Evolutionary conservation across 306 rosid genomes (phyloP).

Genomic region (Pachyrhizus erosus): DNA sequence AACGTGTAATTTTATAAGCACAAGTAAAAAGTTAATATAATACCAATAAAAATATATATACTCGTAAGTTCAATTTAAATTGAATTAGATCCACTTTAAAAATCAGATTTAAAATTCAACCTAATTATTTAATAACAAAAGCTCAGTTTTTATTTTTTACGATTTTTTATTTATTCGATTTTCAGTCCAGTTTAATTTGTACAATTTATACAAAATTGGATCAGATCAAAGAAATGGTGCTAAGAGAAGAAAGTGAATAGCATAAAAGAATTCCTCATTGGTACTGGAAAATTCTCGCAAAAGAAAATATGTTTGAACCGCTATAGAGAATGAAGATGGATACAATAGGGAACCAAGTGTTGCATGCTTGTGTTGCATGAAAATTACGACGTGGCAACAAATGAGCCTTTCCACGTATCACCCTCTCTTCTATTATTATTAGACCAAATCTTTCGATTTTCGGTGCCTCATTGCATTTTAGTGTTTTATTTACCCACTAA

Average conservation of each 20-base stretch:
- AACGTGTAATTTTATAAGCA: too few relatives aligned
- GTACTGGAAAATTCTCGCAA: not conserved
- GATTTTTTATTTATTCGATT: too few relatives aligned
- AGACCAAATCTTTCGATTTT: not conserved
- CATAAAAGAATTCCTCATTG: not conserved
- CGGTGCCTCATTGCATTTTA: constrained; percentile 10
- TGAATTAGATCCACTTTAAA: too few relatives aligned
- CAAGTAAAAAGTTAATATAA: too few relatives aligned
- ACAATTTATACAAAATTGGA: not conserved
- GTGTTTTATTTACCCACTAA: not conserved
- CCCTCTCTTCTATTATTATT: constrained; percentile 9
- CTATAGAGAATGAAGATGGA: not conserved
- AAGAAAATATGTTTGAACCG: not conserved
- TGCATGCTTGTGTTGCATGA: constrained; percentile 48
- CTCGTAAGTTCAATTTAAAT: too few relatives aligned
- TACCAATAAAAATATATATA: too few relatives aligned
- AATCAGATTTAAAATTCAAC: too few relatives aligned
- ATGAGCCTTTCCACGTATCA: constrained; percentile 38
- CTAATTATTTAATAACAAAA: too few relatives aligned
- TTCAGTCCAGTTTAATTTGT: too few relatives aligned
- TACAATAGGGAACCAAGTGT: constrained; percentile 29
- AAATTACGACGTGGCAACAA: constrained; percentile 44
- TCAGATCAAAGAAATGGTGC: not conserved
- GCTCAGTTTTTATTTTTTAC: too few relatives aligned
- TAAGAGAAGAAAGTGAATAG: not conserved